These are phyloP conservation scores for Calcarisporium arbuscula DNA, from an alignment of 2,329 filamentous ascomycete genomes.

Conservation along the genomic window DNA sequence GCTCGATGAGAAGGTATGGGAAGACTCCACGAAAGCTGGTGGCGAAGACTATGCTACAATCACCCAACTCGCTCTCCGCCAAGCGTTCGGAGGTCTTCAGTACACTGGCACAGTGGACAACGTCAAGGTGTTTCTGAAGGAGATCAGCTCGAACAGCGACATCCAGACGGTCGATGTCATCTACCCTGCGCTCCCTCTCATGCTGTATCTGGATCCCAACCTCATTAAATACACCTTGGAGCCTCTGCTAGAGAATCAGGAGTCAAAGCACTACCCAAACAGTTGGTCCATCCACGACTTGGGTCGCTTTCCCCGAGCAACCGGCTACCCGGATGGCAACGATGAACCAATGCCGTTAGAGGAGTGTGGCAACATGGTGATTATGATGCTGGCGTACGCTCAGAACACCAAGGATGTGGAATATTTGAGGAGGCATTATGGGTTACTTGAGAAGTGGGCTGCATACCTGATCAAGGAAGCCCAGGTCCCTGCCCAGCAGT, in stretches of 20 bases:
- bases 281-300: conserved; percentile 56
- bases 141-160: conserved; percentile 84
- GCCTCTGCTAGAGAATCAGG: conserved; percentile 61
- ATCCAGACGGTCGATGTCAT: conserved; percentile 85
- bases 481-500: conserved; percentile 66
- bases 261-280: conserved; percentile 61
- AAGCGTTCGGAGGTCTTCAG: conserved; percentile 70
- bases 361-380: conserved; percentile 76
- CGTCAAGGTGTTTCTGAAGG: conserved; percentile 76
- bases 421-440: conserved; percentile 61
- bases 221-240: conserved; percentile 54
- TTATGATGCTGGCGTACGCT: conserved; percentile 68
- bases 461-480: conserved; percentile 70
- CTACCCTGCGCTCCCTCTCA: conserved; percentile 75
- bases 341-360: conserved; percentile 74
- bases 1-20: conserved; percentile 64
- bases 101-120: conserved; percentile 64
- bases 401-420: conserved; percentile 46
- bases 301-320: conserved; percentile 64
- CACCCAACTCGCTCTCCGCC: conserved; percentile 71
- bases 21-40: conserved; percentile 59
- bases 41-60: conserved; percentile 70
- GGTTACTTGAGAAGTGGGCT: conserved; percentile 72
- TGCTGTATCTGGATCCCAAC: conserved; percentile 70
- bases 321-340: conserved; percentile 61